Conservation (phyloP, 805 yeast genomes). For the Candida hispaniensis region DNA sequence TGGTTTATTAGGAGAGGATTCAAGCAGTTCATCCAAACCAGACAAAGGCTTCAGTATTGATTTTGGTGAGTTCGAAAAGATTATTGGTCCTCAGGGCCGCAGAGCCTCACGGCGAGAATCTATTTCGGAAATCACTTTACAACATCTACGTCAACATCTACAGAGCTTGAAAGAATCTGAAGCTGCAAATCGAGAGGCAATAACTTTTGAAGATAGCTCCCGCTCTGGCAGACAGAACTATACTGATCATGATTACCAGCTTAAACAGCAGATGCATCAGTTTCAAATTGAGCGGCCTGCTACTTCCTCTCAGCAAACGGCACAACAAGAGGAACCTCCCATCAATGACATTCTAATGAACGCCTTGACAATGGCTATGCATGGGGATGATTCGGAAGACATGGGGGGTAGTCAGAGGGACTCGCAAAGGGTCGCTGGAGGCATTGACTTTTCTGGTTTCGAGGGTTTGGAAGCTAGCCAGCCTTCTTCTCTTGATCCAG, state of each 20-base stretch:
- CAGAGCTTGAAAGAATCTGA: constrained; percentile 5
- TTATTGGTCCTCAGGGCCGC: constrained; percentile 11
- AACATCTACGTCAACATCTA: constrained; percentile 14
- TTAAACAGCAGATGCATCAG: constrained; percentile 16
- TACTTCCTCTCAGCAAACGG: constrained; percentile 2
- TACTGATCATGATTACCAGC: constrained; percentile 13
- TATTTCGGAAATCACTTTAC: constrained; percentile 11
- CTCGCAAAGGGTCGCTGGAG: too few species aligned
- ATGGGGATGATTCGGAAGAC: constrained; percentile 14
- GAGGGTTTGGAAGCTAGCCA: constrained; percentile 9
- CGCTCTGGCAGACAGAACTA: constrained; percentile 4
- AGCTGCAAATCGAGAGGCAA: constrained; percentile 4
- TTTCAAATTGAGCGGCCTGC: constrained; percentile 12
- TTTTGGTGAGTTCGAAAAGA: constrained; percentile 11
- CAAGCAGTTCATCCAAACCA: constrained; percentile 3
- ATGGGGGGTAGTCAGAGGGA: too few species aligned
- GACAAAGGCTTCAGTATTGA: constrained; percentile 10
- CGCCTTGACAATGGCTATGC: constrained; percentile 20
- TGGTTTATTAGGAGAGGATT: constrained; percentile 3
- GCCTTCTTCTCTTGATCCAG: constrained; percentile 9
- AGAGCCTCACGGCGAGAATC: constrained; percentile 9
- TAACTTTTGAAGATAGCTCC: not conserved
- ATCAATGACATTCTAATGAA: constrained; percentile 19
- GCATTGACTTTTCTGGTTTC: constrained; percentile 12
- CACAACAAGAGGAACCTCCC: constrained; percentile 9